Base-by-base conservation (phyloP, 495 filamentous ascomycete genomes). In the Penicillium daleae region DNA sequence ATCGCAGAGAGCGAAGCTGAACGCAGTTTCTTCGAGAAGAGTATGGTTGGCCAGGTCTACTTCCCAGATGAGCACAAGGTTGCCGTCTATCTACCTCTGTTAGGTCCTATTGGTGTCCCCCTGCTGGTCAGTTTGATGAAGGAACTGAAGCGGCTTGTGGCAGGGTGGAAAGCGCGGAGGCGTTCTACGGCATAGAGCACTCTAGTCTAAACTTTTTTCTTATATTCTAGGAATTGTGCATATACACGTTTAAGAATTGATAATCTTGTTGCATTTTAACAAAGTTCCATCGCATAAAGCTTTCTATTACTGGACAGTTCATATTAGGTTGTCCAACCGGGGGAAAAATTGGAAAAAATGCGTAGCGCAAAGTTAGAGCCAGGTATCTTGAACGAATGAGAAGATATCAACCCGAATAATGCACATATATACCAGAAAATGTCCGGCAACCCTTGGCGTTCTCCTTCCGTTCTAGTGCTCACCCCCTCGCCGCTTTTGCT, bases 51-150 rank as follows among this genome's bases (percentile, higher is more conserved):
- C 1, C 95, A 98, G 77, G 88, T 97, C 63, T 97, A 91, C 85
- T 99, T 92, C 74, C 95, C 95, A 2, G 96, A 99, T 70, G 95
- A 99, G 76, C 95, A 99, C 70, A 99, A 98, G 76, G 84, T 98
- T n/a, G 96, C 95, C 0, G 95, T 99, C 13, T 99, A 98, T 69
- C 71, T 99, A 64, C 95, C 95, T 15, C 76, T 98, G 15, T 76
- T 99, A 54, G 95, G 96, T 2, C 95, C 96, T 2, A 87, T 98
- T 44, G 94, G 91, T 10, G 96, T 98, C 8, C 95, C 95, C 26
- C 76, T 99, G 40, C 63, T 97, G 6, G 90, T 98, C 80, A 88
- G 87, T 13, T 80, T 90, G 55, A 42, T 93, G 33, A 98, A 96
- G 69, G 93, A 97, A 79, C 37, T 92, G 13, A 90, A 85, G 76